Conservation (phyloP, 1,284 basidiomycete species). For the Neotropicomus parvogracilis region DNA sequence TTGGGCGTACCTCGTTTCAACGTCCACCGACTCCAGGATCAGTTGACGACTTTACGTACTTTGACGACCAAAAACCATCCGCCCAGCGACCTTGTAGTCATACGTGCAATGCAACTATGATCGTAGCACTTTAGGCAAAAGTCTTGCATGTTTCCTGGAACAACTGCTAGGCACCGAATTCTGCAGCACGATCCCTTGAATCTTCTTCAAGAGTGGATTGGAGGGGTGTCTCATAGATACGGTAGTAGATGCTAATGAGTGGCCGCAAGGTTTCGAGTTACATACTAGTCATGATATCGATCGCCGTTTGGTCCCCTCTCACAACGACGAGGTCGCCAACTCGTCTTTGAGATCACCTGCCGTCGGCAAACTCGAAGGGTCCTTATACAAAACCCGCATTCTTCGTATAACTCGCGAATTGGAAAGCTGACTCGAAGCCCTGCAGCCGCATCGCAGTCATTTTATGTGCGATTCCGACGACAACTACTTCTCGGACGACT, state of each 20-base stretch:
- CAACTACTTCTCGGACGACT: constrained; percentile 59
- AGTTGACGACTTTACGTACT: constrained; percentile 29
- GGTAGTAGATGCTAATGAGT: too few relatives aligned
- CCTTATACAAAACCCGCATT: too few relatives aligned
- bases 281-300: too few relatives aligned
- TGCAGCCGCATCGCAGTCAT: neutral
- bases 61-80: constrained; percentile 21
- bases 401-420: too few relatives aligned
- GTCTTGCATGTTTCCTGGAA: constrained; percentile 11
- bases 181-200: neutral
- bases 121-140: constrained; percentile 8
- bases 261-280: too few relatives aligned
- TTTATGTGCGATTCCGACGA: constrained; percentile 66
- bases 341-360: too few relatives aligned
- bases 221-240: too few relatives aligned
- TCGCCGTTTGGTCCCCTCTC: too few relatives aligned
- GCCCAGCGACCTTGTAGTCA: constrained; percentile 11
- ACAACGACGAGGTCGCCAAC: too few relatives aligned
- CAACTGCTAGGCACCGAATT: constrained; percentile 7
- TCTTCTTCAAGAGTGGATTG: too few relatives aligned
- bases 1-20: constrained; percentile 13
- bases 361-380: too few relatives aligned
- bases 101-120: constrained; percentile 11
- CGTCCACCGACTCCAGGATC: constrained; percentile 17
- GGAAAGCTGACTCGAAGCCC: too few relatives aligned